Evolutionary conservation across 495 filamentous ascomycete genomes (phyloP).

Genomic region (Trichoderma virens): DNA sequence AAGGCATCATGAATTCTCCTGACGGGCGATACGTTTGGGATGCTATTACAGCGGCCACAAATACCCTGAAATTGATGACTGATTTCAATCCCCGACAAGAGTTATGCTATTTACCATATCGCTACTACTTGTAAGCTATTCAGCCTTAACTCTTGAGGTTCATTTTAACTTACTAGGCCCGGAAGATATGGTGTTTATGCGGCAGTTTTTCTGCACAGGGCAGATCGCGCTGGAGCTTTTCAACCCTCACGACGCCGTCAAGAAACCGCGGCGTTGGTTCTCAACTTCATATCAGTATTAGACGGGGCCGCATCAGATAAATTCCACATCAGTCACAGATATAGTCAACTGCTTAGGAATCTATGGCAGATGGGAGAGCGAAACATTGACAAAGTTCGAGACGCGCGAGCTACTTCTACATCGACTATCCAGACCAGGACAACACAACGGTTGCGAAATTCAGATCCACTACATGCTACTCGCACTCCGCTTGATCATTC

Average conservation of each 20-base stretch:
- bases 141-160: neutral
- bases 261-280: neutral
- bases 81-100: neutral
- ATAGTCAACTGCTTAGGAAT: neutral
- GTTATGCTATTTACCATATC: slow-evolving; percentile 1
- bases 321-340: neutral
- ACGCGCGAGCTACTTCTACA: neutral
- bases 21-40: slow-evolving; percentile 8
- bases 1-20: neutral
- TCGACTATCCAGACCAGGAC: neutral
- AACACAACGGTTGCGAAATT: no score
- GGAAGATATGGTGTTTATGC: slow-evolving; percentile 4
- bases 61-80: neutral
- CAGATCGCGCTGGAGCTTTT: neutral
- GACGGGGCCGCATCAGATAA: neutral
- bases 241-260: neutral
- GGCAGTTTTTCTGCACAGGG: slow-evolving; percentile 7
- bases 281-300: neutral
- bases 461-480: no score
- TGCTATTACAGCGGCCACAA: neutral
- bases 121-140: slow-evolving; percentile 6
- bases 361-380: neutral
- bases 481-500: no score
- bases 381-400: neutral
- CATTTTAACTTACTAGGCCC: neutral